A percentile compares a stretch with the other conserved stretches of the same genome.
phyloP scores from a whole-genome alignment of 495 filamentous ascomycete species.

The Penicillium psychrofluorescens region DNA sequence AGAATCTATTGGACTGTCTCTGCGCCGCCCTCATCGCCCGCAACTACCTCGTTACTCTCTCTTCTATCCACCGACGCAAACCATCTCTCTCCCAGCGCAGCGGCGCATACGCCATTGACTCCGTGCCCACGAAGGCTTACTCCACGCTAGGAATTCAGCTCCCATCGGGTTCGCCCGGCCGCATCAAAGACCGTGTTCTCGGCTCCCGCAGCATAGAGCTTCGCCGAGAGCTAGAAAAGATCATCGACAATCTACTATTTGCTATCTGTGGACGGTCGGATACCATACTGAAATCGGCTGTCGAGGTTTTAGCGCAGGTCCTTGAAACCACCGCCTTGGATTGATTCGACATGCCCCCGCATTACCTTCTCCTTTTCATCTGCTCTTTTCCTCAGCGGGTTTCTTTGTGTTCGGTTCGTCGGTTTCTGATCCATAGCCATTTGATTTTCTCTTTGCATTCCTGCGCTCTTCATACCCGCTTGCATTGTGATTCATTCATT shows the following conservation, averaged over 20 bases:
- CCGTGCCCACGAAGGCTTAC: conserved; percentile 30
- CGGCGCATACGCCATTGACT: conserved; percentile 20
- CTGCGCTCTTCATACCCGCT: conserved; percentile 22
- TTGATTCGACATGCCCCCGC: background rate
- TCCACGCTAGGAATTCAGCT: conserved; percentile 28
- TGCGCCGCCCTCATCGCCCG: conserved; percentile 57
- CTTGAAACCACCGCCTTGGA: conserved; percentile 28
- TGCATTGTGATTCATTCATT: conserved; percentile 15
- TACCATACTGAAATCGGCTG: conserved; percentile 31
- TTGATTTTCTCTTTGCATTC: background rate
- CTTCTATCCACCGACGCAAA: conserved; percentile 19
- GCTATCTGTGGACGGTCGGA: conserved; percentile 32
- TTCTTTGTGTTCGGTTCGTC: background rate
- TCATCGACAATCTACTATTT: conserved; percentile 36
- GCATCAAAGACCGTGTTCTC: conserved; percentile 25
- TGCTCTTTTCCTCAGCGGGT: background rate
- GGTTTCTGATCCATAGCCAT: background rate
- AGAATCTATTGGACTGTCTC: conserved; percentile 52
- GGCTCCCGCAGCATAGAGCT: conserved; percentile 26
- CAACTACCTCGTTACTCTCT: conserved; percentile 48
- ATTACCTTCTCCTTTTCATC: conserved; percentile 1
- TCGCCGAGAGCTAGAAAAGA: conserved; percentile 27
- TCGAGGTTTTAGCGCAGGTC: conserved; percentile 34
- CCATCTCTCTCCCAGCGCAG: conserved; percentile 10
- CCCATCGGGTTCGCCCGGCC: conserved; percentile 18